Conservation (phyloP, 2,329 filamentous ascomycete species). For the Zasmidium angulare region DNA sequence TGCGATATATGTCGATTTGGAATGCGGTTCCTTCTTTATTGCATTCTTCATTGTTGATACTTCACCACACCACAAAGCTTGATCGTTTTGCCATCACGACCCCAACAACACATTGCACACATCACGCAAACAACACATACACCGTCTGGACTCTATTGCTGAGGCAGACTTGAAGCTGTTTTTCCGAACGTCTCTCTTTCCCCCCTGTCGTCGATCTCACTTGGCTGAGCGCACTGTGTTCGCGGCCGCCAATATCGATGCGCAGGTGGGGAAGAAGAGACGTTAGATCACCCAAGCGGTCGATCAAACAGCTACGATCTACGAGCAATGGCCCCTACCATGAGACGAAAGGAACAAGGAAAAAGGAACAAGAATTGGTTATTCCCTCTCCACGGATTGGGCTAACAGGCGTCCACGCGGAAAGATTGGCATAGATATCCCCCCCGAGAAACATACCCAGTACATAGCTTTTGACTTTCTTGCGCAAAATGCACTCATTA, state of each 20-base stretch:
- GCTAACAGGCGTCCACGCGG: background rate
- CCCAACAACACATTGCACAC: background rate
- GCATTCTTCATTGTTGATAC: slow-evolving; percentile 23
- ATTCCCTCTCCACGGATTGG: background rate
- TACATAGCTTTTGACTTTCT: background rate
- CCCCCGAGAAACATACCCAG: background rate
- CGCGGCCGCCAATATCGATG: background rate
- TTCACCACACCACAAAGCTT: background rate
- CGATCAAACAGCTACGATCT: slow-evolving; percentile 12
- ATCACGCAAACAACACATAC: background rate
- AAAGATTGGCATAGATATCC: background rate
- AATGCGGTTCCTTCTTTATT: slow-evolving; percentile 12
- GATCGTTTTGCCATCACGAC: background rate
- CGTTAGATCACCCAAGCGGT: too few species aligned
- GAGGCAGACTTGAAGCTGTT: background rate
- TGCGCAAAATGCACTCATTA: background rate
- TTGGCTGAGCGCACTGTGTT: slow-evolving; percentile 6
- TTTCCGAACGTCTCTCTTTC: background rate
- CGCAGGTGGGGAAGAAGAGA: too few species aligned
- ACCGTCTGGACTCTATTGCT: background rate
- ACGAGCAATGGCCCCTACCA: slow-evolving; percentile 12
- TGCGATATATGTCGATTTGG: background rate
- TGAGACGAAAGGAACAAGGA: background rate
- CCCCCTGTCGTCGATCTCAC: background rate
- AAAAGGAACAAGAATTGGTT: background rate